Conservation (phyloP, 345 rosid species). For the Corymbia maculata region DNA sequence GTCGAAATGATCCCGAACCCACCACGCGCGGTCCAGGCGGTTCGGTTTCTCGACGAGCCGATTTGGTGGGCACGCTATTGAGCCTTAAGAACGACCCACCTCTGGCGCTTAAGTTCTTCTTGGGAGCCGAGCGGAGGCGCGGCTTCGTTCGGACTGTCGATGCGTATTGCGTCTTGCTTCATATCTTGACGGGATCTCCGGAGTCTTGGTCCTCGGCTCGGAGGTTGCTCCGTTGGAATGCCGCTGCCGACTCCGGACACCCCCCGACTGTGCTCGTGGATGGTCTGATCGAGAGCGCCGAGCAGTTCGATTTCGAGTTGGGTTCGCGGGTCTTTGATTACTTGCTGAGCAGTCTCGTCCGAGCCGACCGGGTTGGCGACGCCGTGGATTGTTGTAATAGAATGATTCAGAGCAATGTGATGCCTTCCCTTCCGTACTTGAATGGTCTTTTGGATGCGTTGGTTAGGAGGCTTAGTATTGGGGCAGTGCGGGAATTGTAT, state of each 20-base stretch:
- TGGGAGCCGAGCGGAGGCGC: conserved; percentile 10
- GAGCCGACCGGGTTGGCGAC: conserved; percentile 16
- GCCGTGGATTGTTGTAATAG: conserved; percentile 31
- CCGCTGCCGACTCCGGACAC: conserved; percentile 23
- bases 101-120: conserved; percentile 38
- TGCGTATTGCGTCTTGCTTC: conserved; percentile 44
- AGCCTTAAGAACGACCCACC: conserved; percentile 23
- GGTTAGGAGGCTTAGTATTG: conserved; percentile 27
- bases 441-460: conserved; percentile 35
- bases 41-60: conserved; percentile 3
- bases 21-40: background rate
- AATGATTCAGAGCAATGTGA: conserved; percentile 33
- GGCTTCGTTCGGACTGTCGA: conserved; percentile 26
- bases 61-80: conserved; percentile 33
- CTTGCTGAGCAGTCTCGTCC: conserved; percentile 49
- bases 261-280: conserved; percentile 22
- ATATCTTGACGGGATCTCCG: conserved; percentile 28
- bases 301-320: conserved; percentile 28
- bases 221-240: conserved; percentile 25
- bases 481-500: conserved; percentile 33
- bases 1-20: background rate
- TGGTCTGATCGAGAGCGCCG: conserved; percentile 25
- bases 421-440: conserved; percentile 15
- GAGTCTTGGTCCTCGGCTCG: conserved; percentile 19
- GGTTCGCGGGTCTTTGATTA: conserved; percentile 37